These are phyloP conservation scores for Sugiyamaella floridensis DNA, from an alignment of 805 yeast genomes.

Conservation along the genomic window DNA sequence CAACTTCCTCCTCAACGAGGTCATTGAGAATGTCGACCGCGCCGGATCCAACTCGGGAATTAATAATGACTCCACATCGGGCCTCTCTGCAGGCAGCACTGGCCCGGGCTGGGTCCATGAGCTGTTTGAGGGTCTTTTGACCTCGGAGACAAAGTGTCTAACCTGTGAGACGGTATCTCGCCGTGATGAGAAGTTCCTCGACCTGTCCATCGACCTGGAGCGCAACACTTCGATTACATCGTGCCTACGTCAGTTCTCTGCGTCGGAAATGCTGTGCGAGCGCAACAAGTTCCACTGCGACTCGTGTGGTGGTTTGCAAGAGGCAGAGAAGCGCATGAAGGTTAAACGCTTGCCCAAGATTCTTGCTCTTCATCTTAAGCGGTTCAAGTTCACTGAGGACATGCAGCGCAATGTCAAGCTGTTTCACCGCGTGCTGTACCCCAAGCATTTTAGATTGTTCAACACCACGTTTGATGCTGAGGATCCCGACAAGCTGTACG, in stretches of 20 bases:
- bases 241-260: conserved; percentile 74
- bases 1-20: conserved; percentile 76
- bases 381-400: conserved; percentile 86
- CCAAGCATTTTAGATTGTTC: conserved; percentile 61
- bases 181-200: conserved; percentile 80
- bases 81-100: conserved; percentile 1
- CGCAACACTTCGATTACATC: conserved; percentile 68
- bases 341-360: conserved; percentile 70
- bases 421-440: conserved; percentile 78
- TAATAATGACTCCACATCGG: neutral
- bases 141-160: conserved; percentile 83
- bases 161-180: conserved; percentile 79
- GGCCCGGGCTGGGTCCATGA: conserved; percentile 45
- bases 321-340: conserved; percentile 85
- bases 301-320: conserved; percentile 81
- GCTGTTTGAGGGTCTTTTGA: conserved; percentile 75
- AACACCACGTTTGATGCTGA: conserved; percentile 51
- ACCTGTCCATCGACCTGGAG: conserved; percentile 77
- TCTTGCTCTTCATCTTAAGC: conserved; percentile 75
- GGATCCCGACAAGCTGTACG: conserved; percentile 57
- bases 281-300: conserved; percentile 92
- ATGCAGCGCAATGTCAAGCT: conserved; percentile 76
- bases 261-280: conserved; percentile 76
- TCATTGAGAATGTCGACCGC: conserved; percentile 40
- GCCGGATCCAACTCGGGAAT: neutral